A percentile compares a stretch with the other conserved stretches of the same genome.
phyloP scores from a whole-genome alignment of 305 asterid species.

The Fraxinus sp. region DNA sequence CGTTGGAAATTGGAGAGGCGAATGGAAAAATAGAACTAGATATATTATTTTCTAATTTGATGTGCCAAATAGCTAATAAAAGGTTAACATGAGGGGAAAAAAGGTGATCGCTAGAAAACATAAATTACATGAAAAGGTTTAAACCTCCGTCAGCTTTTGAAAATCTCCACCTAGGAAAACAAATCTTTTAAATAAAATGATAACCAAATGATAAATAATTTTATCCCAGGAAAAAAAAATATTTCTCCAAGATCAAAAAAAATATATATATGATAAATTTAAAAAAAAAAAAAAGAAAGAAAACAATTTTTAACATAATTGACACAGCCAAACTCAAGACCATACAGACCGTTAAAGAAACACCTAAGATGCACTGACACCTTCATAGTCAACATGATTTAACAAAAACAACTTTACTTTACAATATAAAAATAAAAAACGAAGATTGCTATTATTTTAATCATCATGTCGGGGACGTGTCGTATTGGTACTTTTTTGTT shows the following conservation, averaged over 20 bases:
- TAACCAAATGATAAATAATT: not conserved
- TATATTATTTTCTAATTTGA: not conserved
- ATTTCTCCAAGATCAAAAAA: not conserved
- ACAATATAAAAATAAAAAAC: not conserved
- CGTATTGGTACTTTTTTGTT: not conserved
- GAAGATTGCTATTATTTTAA: not conserved
- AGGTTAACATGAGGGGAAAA: not conserved
- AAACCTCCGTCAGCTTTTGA: not conserved
- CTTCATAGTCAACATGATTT: not conserved
- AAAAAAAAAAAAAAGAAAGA: not conserved
- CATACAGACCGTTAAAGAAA: not conserved
- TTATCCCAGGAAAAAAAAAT: not conserved
- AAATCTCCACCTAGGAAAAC: not conserved
- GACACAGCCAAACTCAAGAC: conserved; percentile 14
- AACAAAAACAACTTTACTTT: not conserved
- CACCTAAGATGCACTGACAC: not conserved
- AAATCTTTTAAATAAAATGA: not conserved
- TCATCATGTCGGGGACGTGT: not conserved
- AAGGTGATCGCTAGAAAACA: not conserved
- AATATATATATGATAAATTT: not conserved
- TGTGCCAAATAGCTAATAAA: conserved; percentile 13
- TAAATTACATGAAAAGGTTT: not conserved
- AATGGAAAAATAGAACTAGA: conserved; percentile 13
- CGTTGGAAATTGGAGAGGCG: not conserved
- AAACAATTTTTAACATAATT: not conserved